Conservation (phyloP, 768 basidiomycete species). For the Chalciporus sphaerocephalus region DNA sequence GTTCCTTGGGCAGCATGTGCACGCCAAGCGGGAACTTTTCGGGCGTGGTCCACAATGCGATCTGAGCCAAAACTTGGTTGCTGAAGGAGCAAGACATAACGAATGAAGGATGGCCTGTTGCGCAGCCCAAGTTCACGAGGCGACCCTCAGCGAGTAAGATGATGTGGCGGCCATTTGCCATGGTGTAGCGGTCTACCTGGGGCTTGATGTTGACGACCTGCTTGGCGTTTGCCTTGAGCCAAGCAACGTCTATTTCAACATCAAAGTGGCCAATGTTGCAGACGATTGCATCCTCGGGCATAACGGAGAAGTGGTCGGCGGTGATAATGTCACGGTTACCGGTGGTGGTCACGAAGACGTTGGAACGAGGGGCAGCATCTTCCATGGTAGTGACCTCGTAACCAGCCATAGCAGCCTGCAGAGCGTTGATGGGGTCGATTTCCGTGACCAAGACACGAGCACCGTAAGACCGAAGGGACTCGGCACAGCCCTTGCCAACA, state of each 20-base stretch:
- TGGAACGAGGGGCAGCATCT: constrained; percentile 82
- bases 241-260: constrained; percentile 93
- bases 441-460: constrained; percentile 95
- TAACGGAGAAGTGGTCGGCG: constrained; percentile 82
- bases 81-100: constrained; percentile 99
- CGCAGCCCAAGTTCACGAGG: constrained; percentile 97
- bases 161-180: constrained; percentile 88
- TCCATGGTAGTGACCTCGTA: constrained; percentile 99
- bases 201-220: constrained; percentile 90
- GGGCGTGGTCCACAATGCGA: constrained; percentile 93
- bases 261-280: constrained; percentile 92
- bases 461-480: constrained; percentile 95
- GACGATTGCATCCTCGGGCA: constrained; percentile 99
- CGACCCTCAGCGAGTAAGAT: constrained; percentile 98
- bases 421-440: constrained; percentile 99
- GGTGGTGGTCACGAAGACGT: constrained; percentile 97
- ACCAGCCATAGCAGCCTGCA: constrained; percentile 99
- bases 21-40: constrained; percentile 94
- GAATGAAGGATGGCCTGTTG: constrained; percentile 97
- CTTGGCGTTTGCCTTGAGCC: constrained; percentile 92
- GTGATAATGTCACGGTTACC: constrained; percentile 98
- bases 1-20: constrained; percentile 96
- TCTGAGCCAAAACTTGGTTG: constrained; percentile 98
- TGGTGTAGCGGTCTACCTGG: constrained; percentile 97
- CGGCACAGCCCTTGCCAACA: constrained; percentile 98